Evolutionary conservation across 768 basidiomycete genomes (phyloP), one percentile per base, ranked within the genome.

Genomic region (Pulveroboletus frians): DNA sequence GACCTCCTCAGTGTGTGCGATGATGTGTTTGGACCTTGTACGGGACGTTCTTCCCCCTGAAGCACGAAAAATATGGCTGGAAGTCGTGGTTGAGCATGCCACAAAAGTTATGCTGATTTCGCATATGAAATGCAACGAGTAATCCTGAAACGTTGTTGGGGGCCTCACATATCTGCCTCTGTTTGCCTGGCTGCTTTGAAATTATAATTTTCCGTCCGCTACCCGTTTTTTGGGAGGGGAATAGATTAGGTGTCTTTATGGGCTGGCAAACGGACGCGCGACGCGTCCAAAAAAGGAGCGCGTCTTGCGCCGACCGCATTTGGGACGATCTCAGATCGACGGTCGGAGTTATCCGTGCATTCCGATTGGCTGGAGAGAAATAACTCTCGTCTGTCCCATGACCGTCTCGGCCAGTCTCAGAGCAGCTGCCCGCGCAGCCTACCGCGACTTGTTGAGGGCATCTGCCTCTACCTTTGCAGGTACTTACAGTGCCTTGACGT

Each of bases 341-440:
- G 15, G n/a, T 52, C 58, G 60, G 21, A 46, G 31, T 49, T 48
- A 26, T 26, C 60, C 57, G 48, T 9, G 14, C 14, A 29, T 23
- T 27, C 50, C 47, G 52, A 56, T 55, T 53, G 50, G 58, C 52
- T 45, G 46, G 44, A 39, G 40, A 42, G 44, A 50, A n/a, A 6
- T 9, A 35, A 32, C 23, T 26, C 23, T 4, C 4, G 23, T 26
- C 23, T 26, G 23, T 26, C 23, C 13, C 20, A 83, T 84, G 82
- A 69, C 80, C 30, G 70, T 84, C 43, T 65, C 82, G n/a, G 69
- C 74, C 3, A 63, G 71, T 14, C 75, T 90, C 35, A 76, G 70
- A 60, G 81, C 84, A 29, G 75, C 80, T 9, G 85, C 84, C 17
- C 80, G 88, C 40, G 75, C 88, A 29, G 85, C 85, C 14, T 92